Conservation (phyloP, 495 filamentous ascomycete species). For the Penicillium cinerascens region DNA sequence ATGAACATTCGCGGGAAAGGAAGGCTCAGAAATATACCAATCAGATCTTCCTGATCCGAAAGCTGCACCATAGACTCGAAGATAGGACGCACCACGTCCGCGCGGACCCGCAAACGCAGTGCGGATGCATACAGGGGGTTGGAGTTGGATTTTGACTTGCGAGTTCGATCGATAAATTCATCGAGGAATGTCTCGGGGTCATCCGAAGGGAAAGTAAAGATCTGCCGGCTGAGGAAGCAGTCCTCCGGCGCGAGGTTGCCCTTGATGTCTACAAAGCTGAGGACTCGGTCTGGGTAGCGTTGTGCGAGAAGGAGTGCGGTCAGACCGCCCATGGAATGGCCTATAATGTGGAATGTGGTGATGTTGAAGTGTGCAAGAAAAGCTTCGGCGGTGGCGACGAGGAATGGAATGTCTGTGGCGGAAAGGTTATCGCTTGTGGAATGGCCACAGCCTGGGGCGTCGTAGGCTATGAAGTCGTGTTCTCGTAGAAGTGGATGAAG, state of each 20-base stretch:
- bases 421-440: conserved; percentile 17
- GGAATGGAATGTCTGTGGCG: conserved; percentile 26
- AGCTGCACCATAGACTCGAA: conserved; percentile 29
- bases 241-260: conserved; percentile 31
- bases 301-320: conserved; percentile 23
- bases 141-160: conserved; percentile 8
- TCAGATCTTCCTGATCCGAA: conserved; percentile 21
- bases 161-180: conserved; percentile 21
- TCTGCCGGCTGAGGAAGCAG: conserved; percentile 30
- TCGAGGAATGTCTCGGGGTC: conserved; percentile 21
- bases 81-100: conserved; percentile 19
- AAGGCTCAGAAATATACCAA: conserved; percentile 21
- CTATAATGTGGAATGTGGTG: conserved; percentile 22
- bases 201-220: conserved; percentile 19
- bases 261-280: conserved; percentile 33
- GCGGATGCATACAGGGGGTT: conserved; percentile 26
- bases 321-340: conserved; percentile 31
- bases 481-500: conserved; percentile 16
- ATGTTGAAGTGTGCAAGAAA: conserved; percentile 22
- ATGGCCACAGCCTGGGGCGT: conserved; percentile 28
- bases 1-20: conserved; percentile 27
- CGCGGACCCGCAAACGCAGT: conserved; percentile 16
- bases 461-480: conserved; percentile 24
- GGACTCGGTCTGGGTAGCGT: conserved; percentile 9
- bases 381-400: conserved; percentile 22